phyloP scores from a whole-genome alignment of 2,329 filamentous ascomycete species.

The Rhytidhysteron rufulum region DNA sequence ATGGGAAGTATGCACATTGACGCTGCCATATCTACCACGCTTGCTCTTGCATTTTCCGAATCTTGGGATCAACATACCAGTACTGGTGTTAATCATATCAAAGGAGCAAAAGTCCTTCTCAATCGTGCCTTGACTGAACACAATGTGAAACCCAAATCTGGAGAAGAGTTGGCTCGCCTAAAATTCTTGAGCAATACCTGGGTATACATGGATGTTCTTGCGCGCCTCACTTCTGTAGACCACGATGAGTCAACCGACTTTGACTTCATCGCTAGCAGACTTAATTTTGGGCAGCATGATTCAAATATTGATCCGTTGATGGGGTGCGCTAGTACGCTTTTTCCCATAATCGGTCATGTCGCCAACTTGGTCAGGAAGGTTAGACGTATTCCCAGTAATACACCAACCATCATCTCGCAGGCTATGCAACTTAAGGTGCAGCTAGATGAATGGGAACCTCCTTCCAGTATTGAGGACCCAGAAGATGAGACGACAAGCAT shows the following conservation, averaged over 20 bases:
- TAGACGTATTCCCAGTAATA: slow-evolving; percentile 52
- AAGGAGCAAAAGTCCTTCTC: slow-evolving; percentile 62
- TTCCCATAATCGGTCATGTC: slow-evolving; percentile 64
- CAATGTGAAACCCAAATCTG: slow-evolving; percentile 37
- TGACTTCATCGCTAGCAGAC: slow-evolving; percentile 34
- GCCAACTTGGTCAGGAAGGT: slow-evolving; percentile 64
- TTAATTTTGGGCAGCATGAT: slow-evolving; percentile 34
- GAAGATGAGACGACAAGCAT: slow-evolving; percentile 62
- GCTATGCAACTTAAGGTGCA: slow-evolving; percentile 59
- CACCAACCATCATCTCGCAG: slow-evolving; percentile 57
- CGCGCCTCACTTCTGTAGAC: slow-evolving; percentile 61
- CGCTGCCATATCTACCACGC: slow-evolving; percentile 65
- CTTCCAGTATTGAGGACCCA: slow-evolving; percentile 55
- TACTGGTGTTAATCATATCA: slow-evolving; percentile 66
- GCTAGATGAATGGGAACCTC: slow-evolving; percentile 60
- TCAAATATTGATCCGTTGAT: slow-evolving; percentile 66
- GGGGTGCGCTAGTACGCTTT: slow-evolving; percentile 65
- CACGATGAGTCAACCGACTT: slow-evolving; percentile 55
- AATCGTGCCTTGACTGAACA: slow-evolving; percentile 54
- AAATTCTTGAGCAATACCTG: slow-evolving; percentile 68
- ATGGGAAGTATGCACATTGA: slow-evolving; percentile 63
- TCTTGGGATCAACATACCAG: slow-evolving; percentile 68
- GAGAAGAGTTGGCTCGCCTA: slow-evolving; percentile 46
- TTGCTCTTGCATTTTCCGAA: slow-evolving; percentile 66
- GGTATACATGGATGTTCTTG: slow-evolving; percentile 72